A percentile compares a stretch with the other conserved stretches of the same genome.
Conservation (phyloP, 2,329 filamentous ascomycete genomes). For the Thelonectria blattea region DNA sequence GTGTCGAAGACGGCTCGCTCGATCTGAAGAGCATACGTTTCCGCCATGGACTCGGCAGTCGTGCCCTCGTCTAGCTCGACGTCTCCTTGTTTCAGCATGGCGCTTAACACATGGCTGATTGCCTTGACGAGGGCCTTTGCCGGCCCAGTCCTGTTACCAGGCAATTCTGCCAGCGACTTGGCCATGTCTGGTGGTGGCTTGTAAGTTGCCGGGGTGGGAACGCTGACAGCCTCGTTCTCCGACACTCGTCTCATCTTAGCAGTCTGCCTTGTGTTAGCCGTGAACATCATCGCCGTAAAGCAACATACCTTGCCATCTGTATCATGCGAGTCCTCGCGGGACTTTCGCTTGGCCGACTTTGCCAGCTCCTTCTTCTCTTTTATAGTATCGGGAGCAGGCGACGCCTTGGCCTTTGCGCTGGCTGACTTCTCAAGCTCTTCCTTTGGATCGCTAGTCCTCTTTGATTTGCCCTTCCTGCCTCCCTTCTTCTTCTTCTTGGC, state of each 20-base stretch:
- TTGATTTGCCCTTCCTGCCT: constrained; percentile 68
- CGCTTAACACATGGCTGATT: constrained; percentile 69
- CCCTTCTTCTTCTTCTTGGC: constrained; percentile 62
- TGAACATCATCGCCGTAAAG: not conserved
- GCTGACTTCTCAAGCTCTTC: constrained; percentile 61
- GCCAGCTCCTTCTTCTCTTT: constrained; percentile 56
- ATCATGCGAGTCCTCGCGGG: constrained; percentile 62
- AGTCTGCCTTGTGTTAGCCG: constrained; percentile 42
- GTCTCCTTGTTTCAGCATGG: constrained; percentile 69
- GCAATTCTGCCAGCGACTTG: constrained; percentile 59
- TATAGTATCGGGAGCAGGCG: constrained; percentile 49
- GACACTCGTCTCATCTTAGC: constrained; percentile 60
- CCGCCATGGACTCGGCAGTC: constrained; percentile 68
- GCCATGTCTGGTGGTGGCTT: constrained; percentile 59
- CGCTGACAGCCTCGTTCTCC: constrained; percentile 51
- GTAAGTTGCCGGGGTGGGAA: constrained; percentile 45
- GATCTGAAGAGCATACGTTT: constrained; percentile 76
- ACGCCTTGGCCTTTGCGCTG: constrained; percentile 44
- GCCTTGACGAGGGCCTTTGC: constrained; percentile 75
- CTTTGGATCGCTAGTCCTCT: constrained; percentile 68
- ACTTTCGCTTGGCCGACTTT: constrained; percentile 62
- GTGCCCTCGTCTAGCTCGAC: constrained; percentile 69
- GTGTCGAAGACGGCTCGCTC: constrained; percentile 72
- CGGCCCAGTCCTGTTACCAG: constrained; percentile 68
- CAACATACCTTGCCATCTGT: constrained; percentile 55